These are phyloP conservation scores for Ogataea saltuana DNA, from an alignment of 805 yeast species.

Conservation along the genomic window DNA sequence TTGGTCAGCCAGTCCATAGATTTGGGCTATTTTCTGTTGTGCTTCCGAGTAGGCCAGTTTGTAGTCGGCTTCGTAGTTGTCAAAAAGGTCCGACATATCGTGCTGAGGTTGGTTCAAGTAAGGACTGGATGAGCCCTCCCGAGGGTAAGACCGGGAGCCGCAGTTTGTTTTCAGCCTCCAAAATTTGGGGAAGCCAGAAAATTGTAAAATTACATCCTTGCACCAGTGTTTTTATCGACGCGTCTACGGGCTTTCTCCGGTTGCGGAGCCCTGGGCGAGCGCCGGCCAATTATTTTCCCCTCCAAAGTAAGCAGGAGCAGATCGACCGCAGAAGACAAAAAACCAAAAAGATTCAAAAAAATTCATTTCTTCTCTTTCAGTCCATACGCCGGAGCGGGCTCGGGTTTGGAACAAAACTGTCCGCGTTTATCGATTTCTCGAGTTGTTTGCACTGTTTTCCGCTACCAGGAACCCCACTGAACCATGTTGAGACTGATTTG, in stretches of 20 bases:
- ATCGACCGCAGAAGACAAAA: background rate
- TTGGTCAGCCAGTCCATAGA: slow-evolving; percentile 44
- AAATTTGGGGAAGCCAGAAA: background rate
- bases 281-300: slow-evolving; percentile 14
- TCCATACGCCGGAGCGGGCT: too few species aligned
- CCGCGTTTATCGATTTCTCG: too few species aligned
- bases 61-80: slow-evolving; percentile 69
- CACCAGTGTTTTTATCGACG: slow-evolving; percentile 4
- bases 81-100: slow-evolving; percentile 52
- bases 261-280: slow-evolving; percentile 14
- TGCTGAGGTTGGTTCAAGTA: background rate
- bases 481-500: slow-evolving; percentile 3
- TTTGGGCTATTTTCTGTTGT: slow-evolving; percentile 59
- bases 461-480: too few species aligned
- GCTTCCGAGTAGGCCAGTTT: slow-evolving; percentile 71
- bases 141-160: too few species aligned
- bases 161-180: slow-evolving; percentile 2
- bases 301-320: slow-evolving; percentile 13
- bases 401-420: too few species aligned
- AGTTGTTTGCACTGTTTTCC: too few species aligned
- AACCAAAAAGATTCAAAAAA: slow-evolving; percentile 1
- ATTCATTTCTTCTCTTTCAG: background rate
- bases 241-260: slow-evolving; percentile 13
- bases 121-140: too few species aligned
- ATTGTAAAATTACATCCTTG: background rate